Percentiles rank a stretch among this genome's conserved stretches.
Conservation (phyloP, 768 basidiomycete genomes). For the Gymnopilus dilepis region DNA sequence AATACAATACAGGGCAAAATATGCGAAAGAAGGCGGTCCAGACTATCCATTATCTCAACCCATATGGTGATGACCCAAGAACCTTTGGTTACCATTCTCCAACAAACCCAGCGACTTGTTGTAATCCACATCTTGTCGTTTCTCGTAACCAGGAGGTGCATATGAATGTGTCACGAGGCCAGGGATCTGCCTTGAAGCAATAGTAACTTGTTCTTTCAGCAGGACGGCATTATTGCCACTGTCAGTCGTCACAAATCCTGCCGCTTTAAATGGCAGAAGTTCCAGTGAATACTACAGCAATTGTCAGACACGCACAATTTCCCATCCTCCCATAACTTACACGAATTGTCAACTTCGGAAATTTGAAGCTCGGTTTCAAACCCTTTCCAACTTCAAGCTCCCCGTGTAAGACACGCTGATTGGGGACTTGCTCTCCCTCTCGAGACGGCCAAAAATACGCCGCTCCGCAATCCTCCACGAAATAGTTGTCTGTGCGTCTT, state of each 20-base stretch:
- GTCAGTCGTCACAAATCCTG: conserved; percentile 42
- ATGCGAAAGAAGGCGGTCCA: background rate
- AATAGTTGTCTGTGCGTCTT: conserved; percentile 51
- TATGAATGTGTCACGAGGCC: conserved; percentile 49
- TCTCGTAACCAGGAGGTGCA: conserved; percentile 58
- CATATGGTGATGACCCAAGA: conserved; percentile 27
- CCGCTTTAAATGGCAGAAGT: conserved; percentile 45
- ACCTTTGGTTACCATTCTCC: conserved; percentile 63
- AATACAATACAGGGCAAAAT: background rate
- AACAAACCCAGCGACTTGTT: conserved; percentile 55
- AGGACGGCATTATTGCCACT: conserved; percentile 26
- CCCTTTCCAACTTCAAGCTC: conserved; percentile 54
- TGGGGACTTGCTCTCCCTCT: conserved; percentile 34
- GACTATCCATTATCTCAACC: background rate
- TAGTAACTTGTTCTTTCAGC: conserved; percentile 43
- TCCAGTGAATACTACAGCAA: conserved; percentile 48
- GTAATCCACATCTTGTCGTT: conserved; percentile 49
- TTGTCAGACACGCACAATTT: background rate
- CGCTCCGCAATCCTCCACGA: conserved; percentile 44
- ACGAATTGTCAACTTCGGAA: conserved; percentile 49
- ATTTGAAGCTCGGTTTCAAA: conserved; percentile 47
- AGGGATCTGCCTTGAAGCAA: conserved; percentile 43
- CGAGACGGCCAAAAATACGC: conserved; percentile 56
- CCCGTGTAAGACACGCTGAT: conserved; percentile 48
- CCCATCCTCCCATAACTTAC: conserved; percentile 36